phyloP scores from a whole-genome alignment of 108 stramenopile genomes.

The Pseudonitzschia delicatissima region DNA sequence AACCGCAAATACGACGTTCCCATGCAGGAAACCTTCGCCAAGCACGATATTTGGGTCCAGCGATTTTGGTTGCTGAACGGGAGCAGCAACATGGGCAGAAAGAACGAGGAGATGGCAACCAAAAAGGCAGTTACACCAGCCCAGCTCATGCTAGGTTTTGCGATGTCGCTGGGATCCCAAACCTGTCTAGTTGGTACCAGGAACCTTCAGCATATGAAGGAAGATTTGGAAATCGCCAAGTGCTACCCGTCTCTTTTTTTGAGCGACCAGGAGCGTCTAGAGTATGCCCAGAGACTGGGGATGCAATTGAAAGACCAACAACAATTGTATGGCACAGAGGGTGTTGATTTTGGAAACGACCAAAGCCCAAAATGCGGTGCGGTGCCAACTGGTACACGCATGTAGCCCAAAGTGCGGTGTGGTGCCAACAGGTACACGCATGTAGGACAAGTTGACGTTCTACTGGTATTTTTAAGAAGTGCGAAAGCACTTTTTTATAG shows the following conservation, averaged over 20 bases:
- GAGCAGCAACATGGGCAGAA: not conserved
- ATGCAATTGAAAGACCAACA: too few species aligned
- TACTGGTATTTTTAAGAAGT: too few species aligned
- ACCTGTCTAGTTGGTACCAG: constrained; percentile 7
- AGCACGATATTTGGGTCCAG: not conserved
- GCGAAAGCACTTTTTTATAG: too few species aligned
- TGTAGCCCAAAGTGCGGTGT: too few species aligned
- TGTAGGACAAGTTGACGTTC: too few species aligned
- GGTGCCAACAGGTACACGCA: too few species aligned
- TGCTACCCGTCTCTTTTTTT: not conserved
- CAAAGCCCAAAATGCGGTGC: too few species aligned
- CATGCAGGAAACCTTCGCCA: not conserved
- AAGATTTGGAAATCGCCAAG: not conserved
- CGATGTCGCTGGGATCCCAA: not conserved
- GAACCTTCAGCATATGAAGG: not conserved
- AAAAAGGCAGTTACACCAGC: not conserved
- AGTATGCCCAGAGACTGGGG: not conserved
- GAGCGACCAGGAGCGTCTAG: not conserved
- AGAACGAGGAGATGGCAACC: not conserved
- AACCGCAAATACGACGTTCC: constrained; percentile 30
- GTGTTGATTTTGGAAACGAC: too few species aligned
- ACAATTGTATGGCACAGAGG: too few species aligned
- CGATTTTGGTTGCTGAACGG: constrained; percentile 8
- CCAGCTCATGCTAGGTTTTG: not conserved
- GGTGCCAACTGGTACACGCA: too few species aligned